phyloP scores from a whole-genome alignment of 306 rosid species.

The Urtica urens region DNA sequence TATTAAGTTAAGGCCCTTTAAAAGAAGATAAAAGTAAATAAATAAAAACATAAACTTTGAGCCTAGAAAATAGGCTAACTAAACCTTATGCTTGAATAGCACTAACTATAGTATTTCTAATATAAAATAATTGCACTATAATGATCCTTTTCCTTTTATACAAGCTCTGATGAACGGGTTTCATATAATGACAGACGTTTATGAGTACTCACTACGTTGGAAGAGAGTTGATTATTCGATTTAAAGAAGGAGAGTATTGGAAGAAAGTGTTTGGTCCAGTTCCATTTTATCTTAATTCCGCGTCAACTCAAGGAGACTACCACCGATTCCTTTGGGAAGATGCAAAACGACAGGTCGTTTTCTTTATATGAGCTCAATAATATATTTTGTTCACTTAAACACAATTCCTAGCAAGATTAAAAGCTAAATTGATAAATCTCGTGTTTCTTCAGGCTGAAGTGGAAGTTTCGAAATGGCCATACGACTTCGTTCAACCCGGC shows the following conservation, averaged over 20 bases:
- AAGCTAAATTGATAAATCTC: too few relatives aligned
- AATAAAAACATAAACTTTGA: too few relatives aligned
- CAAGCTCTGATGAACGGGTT: too few relatives aligned
- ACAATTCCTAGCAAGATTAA: background rate
- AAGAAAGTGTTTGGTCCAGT: conserved; percentile 74
- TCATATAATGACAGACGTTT: conserved; percentile 49
- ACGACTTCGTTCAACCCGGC: conserved; percentile 38
- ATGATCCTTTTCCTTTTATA: background rate
- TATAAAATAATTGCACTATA: too few relatives aligned
- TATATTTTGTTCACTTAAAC: too few relatives aligned
- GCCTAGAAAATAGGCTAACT: too few relatives aligned
- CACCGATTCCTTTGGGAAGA: conserved; percentile 40
- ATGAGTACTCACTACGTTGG: conserved; percentile 68
- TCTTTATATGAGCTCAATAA: background rate
- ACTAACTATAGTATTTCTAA: too few relatives aligned
- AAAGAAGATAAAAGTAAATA: too few relatives aligned
- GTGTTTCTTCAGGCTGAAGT: conserved; percentile 25
- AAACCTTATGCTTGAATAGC: too few relatives aligned
- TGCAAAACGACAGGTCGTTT: conserved; percentile 46
- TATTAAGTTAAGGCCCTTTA: too few relatives aligned
- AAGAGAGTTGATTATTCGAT: conserved; percentile 12
- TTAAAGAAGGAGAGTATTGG: conserved; percentile 47
- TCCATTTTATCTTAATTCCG: conserved; percentile 48
- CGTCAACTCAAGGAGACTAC: background rate
- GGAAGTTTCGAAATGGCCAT: conserved; percentile 63